A percentile compares a stretch with the other conserved stretches of the same genome.
phyloP scores from a whole-genome alignment of 1,284 basidiomycete species.

The Pseudozyma hubeiensis region DNA sequence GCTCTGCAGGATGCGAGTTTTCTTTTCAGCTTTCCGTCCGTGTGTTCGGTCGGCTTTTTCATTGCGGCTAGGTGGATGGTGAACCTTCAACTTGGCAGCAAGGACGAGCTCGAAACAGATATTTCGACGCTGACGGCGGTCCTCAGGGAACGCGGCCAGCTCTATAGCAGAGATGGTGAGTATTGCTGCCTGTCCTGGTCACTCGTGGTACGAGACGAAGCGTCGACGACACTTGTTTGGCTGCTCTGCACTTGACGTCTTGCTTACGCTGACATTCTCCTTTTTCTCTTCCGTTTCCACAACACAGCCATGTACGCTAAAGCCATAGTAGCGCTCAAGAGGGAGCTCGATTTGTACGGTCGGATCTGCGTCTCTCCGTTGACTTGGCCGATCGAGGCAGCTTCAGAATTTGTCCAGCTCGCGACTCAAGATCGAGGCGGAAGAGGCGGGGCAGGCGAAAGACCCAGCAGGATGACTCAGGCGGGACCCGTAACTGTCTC shows the following conservation, averaged over 20 bases:
- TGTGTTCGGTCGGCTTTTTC: conserved; percentile 25
- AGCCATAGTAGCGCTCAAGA: conserved; percentile 24
- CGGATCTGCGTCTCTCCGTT: conserved; percentile 40
- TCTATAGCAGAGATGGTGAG: conserved; percentile 24
- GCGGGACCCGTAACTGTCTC: conserved; percentile 12
- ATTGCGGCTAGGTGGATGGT: conserved; percentile 30
- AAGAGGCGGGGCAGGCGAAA: neutral
- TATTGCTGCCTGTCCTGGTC: neutral
- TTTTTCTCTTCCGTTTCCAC: neutral
- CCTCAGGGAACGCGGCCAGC: conserved; percentile 11
- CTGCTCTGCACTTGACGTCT: too few relatives aligned
- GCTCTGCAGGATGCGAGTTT: conserved; percentile 8
- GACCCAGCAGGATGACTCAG: neutral
- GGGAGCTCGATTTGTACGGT: conserved; percentile 19
- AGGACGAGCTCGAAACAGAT: conserved; percentile 17
- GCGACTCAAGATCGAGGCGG: conserved; percentile 2
- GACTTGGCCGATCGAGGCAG: conserved; percentile 30
- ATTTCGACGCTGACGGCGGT: conserved; percentile 17
- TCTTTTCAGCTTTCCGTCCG: conserved; percentile 16
- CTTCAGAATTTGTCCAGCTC: conserved; percentile 22
- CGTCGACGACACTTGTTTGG: too few relatives aligned
- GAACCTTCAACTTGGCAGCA: conserved; percentile 16
- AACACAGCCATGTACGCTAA: conserved; percentile 17
- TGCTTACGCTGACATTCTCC: neutral
- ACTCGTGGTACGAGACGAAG: too few relatives aligned